Evolutionary conservation across 1,284 basidiomycete genomes (phyloP).

Genomic region (Schizophyllum amplum): DNA sequence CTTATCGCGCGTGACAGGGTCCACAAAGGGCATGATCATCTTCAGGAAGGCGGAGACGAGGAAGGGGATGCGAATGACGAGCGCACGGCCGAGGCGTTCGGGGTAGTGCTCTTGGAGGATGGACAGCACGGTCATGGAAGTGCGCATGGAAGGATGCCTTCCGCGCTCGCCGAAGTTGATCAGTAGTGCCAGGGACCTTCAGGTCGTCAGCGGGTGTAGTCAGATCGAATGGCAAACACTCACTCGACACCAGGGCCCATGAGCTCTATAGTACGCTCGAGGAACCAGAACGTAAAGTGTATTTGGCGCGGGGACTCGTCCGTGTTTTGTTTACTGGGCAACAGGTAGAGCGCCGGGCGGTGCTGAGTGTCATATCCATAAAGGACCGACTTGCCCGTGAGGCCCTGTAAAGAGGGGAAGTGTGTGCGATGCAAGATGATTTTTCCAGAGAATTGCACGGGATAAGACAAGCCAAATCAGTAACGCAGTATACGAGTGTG

Average conservation of each 20-base stretch:
- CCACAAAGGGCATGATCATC: conserved; percentile 74
- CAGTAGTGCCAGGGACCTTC: conserved; percentile 45
- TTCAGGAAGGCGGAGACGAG: conserved; percentile 78
- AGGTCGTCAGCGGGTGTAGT: too few species aligned
- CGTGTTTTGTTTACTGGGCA: conserved; percentile 81
- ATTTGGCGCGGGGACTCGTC: conserved; percentile 68
- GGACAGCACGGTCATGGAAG: conserved; percentile 56
- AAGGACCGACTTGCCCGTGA: conserved; percentile 67
- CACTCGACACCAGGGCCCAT: conserved; percentile 75
- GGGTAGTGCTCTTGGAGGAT: conserved; percentile 88
- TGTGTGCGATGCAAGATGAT: too few species aligned
- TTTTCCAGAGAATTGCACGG: too few species aligned
- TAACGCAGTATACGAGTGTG: conserved; percentile 1
- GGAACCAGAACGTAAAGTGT: conserved; percentile 66
- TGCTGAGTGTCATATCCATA: conserved; percentile 69
- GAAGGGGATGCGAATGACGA: conserved; percentile 82
- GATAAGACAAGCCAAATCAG: too few species aligned
- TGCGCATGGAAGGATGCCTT: conserved; percentile 65
- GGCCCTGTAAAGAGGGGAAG: conserved; percentile 34
- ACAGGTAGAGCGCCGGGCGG: conserved; percentile 71
- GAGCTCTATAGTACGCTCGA: conserved; percentile 65
- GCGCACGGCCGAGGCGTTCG: conserved; percentile 81
- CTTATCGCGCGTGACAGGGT: conserved; percentile 70
- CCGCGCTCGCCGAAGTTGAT: conserved; percentile 79
- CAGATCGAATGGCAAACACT: too few species aligned